phyloP scores from a whole-genome alignment of 2,329 filamentous ascomycete species.

The Trichoderma brevicompactum region DNA sequence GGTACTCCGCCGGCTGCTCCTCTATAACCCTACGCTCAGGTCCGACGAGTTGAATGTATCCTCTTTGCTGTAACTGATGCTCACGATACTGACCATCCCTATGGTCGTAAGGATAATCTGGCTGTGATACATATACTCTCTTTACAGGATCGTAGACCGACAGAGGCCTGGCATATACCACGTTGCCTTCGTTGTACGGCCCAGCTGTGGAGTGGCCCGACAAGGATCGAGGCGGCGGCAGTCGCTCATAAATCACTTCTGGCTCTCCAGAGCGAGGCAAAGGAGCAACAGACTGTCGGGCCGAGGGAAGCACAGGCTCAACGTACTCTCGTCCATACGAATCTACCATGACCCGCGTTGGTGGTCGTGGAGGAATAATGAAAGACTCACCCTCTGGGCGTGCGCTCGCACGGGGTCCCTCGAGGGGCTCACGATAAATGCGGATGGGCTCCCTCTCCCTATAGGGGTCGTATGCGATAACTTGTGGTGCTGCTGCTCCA shows the following conservation, averaged over 20 bases:
- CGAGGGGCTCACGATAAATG: slow-evolving; percentile 51
- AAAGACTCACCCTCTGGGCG: slow-evolving; percentile 55
- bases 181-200: slow-evolving; percentile 54
- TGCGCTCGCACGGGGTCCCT: slow-evolving; percentile 51
- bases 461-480: slow-evolving; percentile 48
- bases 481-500: slow-evolving; percentile 49
- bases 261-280: slow-evolving; percentile 51
- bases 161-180: slow-evolving; percentile 56
- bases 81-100: slow-evolving; percentile 62
- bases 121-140: slow-evolving; percentile 64
- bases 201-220: slow-evolving; percentile 55
- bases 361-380: slow-evolving; percentile 57
- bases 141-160: slow-evolving; percentile 53
- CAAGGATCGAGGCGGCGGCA: slow-evolving; percentile 55
- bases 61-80: slow-evolving; percentile 57
- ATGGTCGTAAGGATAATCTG: slow-evolving; percentile 60
- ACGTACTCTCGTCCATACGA: slow-evolving; percentile 80
- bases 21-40: slow-evolving; percentile 50
- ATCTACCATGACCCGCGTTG: slow-evolving; percentile 76
- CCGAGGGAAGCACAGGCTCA: slow-evolving; percentile 54
- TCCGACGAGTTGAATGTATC: slow-evolving; percentile 55
- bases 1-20: slow-evolving; percentile 57
- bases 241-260: slow-evolving; percentile 69
- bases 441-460: slow-evolving; percentile 48
- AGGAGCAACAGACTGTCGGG: slow-evolving; percentile 60